Evolutionary conservation across 768 basidiomycete genomes (phyloP).

Genomic region (Rhodotorula sphaerocarpa): DNA sequence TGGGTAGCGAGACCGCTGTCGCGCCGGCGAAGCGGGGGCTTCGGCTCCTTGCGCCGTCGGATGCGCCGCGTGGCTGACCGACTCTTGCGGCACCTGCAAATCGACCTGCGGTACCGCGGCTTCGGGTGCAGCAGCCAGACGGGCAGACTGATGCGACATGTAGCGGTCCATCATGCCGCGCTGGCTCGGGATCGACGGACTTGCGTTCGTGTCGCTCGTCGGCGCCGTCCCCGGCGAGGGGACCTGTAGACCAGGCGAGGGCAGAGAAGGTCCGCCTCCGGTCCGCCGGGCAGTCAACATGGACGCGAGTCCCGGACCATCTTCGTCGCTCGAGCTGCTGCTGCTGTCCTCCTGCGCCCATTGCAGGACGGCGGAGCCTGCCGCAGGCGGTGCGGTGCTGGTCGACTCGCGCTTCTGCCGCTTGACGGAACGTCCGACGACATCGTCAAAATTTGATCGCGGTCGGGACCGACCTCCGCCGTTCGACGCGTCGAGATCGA

Average conservation of each 20-base stretch:
- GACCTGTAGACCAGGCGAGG: not conserved
- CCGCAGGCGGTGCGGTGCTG: not conserved
- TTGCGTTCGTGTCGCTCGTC: not conserved
- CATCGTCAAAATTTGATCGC: slow-evolving; percentile 9
- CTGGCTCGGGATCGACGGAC: slow-evolving; percentile 4
- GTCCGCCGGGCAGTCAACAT: not conserved
- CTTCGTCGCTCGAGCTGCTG: slow-evolving; percentile 17
- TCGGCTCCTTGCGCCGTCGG: too few species aligned
- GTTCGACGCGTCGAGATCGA: slow-evolving; percentile 5
- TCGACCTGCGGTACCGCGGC: not conserved
- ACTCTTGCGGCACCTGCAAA: not conserved
- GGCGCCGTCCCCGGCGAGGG: not conserved
- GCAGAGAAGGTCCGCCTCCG: too few species aligned
- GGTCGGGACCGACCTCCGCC: not conserved
- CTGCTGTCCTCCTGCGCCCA: slow-evolving; percentile 25
- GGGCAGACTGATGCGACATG: slow-evolving; percentile 9
- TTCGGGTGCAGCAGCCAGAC: not conserved
- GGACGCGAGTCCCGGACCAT: not conserved
- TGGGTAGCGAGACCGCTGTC: slow-evolving; percentile 1
- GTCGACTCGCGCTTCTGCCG: slow-evolving; percentile 5
- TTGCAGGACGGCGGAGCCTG: slow-evolving; percentile 7
- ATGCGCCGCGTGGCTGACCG: not conserved
- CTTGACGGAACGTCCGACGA: slow-evolving; percentile 10
- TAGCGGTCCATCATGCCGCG: slow-evolving; percentile 34
- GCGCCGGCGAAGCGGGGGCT: not conserved